Conservation (phyloP, 1,284 basidiomycete species). For the Sutorius eximius region DNA sequence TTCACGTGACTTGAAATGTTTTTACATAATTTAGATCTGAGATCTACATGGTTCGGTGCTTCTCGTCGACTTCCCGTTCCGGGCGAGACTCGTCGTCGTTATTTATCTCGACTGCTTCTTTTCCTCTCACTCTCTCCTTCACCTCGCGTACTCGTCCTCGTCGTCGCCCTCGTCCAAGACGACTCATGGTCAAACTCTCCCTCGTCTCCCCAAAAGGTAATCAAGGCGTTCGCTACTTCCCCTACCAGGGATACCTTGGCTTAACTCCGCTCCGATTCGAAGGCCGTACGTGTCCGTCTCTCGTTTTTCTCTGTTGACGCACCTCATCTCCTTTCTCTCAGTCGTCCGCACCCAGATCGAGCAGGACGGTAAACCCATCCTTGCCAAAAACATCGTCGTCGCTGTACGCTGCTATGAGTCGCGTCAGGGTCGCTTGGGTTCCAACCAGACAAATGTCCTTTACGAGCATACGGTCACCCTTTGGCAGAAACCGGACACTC, state of each 20-base stretch:
- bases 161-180: slow-evolving; percentile 30
- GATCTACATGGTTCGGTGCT: slow-evolving; percentile 27
- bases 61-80: slow-evolving; percentile 37
- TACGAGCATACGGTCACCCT: slow-evolving; percentile 64
- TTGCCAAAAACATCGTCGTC: slow-evolving; percentile 61
- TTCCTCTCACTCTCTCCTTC: slow-evolving; percentile 21
- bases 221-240: slow-evolving; percentile 68
- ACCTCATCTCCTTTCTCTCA: slow-evolving; percentile 27
- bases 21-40: slow-evolving; percentile 27
- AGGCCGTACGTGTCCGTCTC: slow-evolving; percentile 53
- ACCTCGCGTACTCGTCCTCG: slow-evolving; percentile 28
- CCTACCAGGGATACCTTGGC: slow-evolving; percentile 74
- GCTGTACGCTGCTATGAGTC: slow-evolving; percentile 79
- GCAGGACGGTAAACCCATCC: slow-evolving; percentile 64
- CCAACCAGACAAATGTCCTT: slow-evolving; percentile 58
- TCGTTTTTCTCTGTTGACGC: slow-evolving; percentile 3
- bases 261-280: slow-evolving; percentile 76
- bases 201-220: slow-evolving; percentile 66
- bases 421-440: slow-evolving; percentile 58
- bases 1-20: slow-evolving; percentile 23
- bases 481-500: slow-evolving; percentile 62
- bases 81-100: slow-evolving; percentile 27
- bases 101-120: slow-evolving; percentile 38
- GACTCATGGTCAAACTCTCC: slow-evolving; percentile 60
- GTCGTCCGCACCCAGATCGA: slow-evolving; percentile 71